Evolutionary conservation across 2,329 filamentous ascomycete species (phyloP).

Genomic region (Xylariaceae sp.): DNA sequence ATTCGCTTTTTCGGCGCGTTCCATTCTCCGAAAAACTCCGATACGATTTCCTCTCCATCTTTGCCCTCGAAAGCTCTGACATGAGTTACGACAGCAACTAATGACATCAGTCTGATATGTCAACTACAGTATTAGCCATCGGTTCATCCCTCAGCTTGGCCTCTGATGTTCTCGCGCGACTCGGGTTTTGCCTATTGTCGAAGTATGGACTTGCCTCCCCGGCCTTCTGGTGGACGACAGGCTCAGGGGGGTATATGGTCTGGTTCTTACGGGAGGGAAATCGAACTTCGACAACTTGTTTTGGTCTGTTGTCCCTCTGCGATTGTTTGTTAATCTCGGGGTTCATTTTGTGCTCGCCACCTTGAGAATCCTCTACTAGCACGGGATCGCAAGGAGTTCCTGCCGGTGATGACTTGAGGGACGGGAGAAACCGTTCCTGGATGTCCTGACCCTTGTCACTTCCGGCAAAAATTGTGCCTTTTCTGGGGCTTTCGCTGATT

Average conservation of each 20-base stretch:
- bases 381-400: conserved; percentile 17
- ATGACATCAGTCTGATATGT: conserved; percentile 14
- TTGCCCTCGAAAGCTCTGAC: too few relatives aligned
- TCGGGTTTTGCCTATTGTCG: not conserved
- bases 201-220: too few relatives aligned
- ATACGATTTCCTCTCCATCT: too few relatives aligned
- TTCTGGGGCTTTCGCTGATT: not conserved
- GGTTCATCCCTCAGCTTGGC: conserved; percentile 1
- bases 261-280: too few relatives aligned
- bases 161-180: conserved; percentile 11
- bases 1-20: too few relatives aligned
- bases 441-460: conserved; percentile 4
- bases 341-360: not conserved
- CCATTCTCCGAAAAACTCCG: too few relatives aligned
- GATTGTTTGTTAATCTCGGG: too few relatives aligned
- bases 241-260: too few relatives aligned
- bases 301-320: too few relatives aligned
- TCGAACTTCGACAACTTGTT: too few relatives aligned
- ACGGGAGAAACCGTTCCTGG: conserved; percentile 11
- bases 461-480: conserved; percentile 1
- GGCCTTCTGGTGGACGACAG: too few relatives aligned
- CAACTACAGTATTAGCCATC: conserved; percentile 4
- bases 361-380: conserved; percentile 17
- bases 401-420: conserved; percentile 10
- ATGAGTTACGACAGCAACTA: not conserved